Conservation (phyloP, 257 asterid species). For the Rubia yunnanensis region DNA sequence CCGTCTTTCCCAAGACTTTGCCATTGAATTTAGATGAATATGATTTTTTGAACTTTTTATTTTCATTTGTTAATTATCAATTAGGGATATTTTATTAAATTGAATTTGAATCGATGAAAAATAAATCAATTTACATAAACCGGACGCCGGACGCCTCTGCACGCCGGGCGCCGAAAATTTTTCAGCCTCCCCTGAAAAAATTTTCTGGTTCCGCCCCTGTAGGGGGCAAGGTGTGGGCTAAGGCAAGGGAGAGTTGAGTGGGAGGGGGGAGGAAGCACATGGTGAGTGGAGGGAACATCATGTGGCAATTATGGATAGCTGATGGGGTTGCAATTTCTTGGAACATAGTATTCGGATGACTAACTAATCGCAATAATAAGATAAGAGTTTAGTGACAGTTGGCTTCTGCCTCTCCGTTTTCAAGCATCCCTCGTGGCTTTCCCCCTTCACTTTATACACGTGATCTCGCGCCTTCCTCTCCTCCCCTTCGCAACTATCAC, state of each 20-base stretch:
- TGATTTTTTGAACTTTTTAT: no score
- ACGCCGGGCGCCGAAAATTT: no score
- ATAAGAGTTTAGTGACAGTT: constrained; percentile 24
- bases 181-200: no score
- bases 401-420: constrained; percentile 36
- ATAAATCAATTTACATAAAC: no score
- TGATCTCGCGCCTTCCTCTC: constrained; percentile 22
- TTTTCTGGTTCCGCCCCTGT: no score
- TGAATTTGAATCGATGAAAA: no score
- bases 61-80: no score
- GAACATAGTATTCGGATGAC: constrained; percentile 46
- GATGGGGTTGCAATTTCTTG: constrained; percentile 46
- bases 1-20: no score
- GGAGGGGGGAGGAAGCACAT: constrained; percentile 28
- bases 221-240: background rate
- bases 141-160: no score
- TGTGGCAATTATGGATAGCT: constrained; percentile 33
- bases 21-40: no score
- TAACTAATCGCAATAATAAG: constrained; percentile 15
- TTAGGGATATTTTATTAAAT: no score
- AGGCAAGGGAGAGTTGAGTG: background rate
- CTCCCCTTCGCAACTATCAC: constrained; percentile 7
- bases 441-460: constrained; percentile 40
- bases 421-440: constrained; percentile 59
- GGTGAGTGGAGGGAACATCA: constrained; percentile 29